Evolutionary conservation across 495 filamentous ascomycete genomes (phyloP), one percentile per base, ranked within the genome.

Genomic region (Penicillium parvum): DNA sequence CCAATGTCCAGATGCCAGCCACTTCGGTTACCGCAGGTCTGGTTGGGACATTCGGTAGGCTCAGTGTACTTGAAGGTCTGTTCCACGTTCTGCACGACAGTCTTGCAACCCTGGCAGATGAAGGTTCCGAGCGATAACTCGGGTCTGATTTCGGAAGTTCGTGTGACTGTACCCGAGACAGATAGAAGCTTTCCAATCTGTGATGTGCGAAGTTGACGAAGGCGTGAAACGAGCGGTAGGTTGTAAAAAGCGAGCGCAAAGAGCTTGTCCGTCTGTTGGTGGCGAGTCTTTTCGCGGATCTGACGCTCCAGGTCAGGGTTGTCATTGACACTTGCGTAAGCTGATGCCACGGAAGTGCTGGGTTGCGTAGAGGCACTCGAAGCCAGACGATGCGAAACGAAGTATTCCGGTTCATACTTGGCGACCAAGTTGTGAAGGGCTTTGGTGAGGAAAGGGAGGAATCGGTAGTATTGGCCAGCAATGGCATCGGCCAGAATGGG

Each of bases 1-100:
- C 88, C 78, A 58, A 99, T 97, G 52, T 99, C 91, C 4, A 99
- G 71, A 17, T 88, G 81, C 92, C 92, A 99, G 14, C 85, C 89
- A 34, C 76, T 66, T 18, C 91, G 83, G 69, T 99, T 99, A 42
- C 79, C 79, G 58, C 92, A 99, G n/a, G 76, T 82, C n/a, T 73
- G 50, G 53, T 96, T 97, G 0, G 92, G 92, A 54, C 92, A 99
- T 68, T 96, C 88, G 3, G 88, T 86, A 9, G 92, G 92, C 57
- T 99, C 92, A 3, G 90, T 96, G 65, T 95, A 99, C 45, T 88
- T 81, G 69, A 99, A 99, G 3, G 88, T 96, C 65, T 99, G 92
- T 70, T 99, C 92, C 14, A 99, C 82, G 56, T 96, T 92, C 5
- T 85, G 79, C 3, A 92, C 78, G 1, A 88, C 82, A 3, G 78